Conservation (phyloP, 495 filamentous ascomycete species). For the Penicillium macrosclerotiorum region DNA sequence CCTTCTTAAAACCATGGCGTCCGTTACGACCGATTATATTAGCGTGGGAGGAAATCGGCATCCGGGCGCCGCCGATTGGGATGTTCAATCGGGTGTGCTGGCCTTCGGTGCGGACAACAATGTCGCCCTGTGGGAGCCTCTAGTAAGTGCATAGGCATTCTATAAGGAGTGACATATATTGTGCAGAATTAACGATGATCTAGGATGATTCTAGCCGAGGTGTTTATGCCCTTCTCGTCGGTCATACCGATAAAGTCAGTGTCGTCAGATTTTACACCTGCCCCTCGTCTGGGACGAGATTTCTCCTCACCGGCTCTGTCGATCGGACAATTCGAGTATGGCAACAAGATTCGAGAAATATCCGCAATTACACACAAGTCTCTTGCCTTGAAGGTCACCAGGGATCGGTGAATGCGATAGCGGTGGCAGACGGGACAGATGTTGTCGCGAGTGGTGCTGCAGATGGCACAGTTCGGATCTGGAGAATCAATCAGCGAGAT, state of each 20-base stretch:
- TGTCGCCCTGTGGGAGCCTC: slow-evolving; percentile 83
- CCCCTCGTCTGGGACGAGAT: slow-evolving; percentile 41
- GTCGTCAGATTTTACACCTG: slow-evolving; percentile 74
- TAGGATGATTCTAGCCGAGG: slow-evolving; percentile 55
- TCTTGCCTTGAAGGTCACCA: slow-evolving; percentile 61
- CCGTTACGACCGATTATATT: slow-evolving; percentile 59
- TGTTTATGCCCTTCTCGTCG: slow-evolving; percentile 67
- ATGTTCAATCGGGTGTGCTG: slow-evolving; percentile 63
- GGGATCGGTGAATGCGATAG: slow-evolving; percentile 77
- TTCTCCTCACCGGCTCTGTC: slow-evolving; percentile 76
- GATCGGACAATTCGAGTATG: slow-evolving; percentile 80
- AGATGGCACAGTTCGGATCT: slow-evolving; percentile 80
- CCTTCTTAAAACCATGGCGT: slow-evolving; percentile 35
- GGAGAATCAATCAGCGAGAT: slow-evolving; percentile 54
- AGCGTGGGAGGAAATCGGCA: slow-evolving; percentile 89
- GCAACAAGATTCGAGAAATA: slow-evolving; percentile 33
- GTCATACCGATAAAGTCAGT: slow-evolving; percentile 80
- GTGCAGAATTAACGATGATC: slow-evolving; percentile 5
- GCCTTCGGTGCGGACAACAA: slow-evolving; percentile 89
- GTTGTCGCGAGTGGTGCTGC: slow-evolving; percentile 73
- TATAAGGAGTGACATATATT: slow-evolving; percentile 1
- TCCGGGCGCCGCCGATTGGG: slow-evolving; percentile 88
- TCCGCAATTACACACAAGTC: slow-evolving; percentile 37
- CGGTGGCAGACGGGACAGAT: slow-evolving; percentile 47
- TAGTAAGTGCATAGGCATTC: slow-evolving; percentile 51